Evolutionary conservation across 2,329 filamentous ascomycete species (phyloP).

Genomic region (Fusarium redolens): DNA sequence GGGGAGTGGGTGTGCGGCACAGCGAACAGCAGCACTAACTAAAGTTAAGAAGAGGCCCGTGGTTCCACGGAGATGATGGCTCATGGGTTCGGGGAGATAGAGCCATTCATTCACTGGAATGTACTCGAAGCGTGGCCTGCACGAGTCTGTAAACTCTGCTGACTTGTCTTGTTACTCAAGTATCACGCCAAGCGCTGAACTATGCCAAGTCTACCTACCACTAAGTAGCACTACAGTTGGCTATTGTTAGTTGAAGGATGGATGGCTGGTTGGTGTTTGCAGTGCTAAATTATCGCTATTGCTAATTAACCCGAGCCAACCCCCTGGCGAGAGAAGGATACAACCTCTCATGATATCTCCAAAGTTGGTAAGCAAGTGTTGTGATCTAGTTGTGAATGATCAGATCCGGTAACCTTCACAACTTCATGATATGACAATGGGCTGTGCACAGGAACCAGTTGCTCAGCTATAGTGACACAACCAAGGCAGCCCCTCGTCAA

Average conservation of each 20-base stretch:
- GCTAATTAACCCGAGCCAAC: not conserved
- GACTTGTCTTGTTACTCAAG: not conserved
- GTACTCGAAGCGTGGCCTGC: constrained; percentile 19
- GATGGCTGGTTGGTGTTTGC: not conserved
- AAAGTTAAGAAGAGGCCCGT: constrained; percentile 6
- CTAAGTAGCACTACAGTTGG: not conserved
- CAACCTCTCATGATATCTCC: constrained; percentile 1
- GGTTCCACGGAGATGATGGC: constrained; percentile 29
- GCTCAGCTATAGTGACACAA: not conserved
- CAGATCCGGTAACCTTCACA: not conserved
- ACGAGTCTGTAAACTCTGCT: constrained; percentile 7
- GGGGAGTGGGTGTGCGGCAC: constrained; percentile 34
- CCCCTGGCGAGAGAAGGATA: not conserved
- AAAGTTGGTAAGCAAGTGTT: constrained; percentile 7
- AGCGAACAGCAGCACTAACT: not conserved
- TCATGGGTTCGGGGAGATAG: constrained; percentile 44
- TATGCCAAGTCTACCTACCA: not conserved
- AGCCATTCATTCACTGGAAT: constrained; percentile 28
- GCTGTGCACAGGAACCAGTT: not conserved
- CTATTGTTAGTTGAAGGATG: not conserved
- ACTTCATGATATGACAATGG: not conserved
- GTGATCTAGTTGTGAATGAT: not conserved
- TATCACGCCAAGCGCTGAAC: constrained; percentile 21
- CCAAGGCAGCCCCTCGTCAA: not conserved
- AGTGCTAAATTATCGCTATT: not conserved